Evolutionary conservation across 129 eudicot species (phyloP).

Genomic region (Helianthus annuus): DNA sequence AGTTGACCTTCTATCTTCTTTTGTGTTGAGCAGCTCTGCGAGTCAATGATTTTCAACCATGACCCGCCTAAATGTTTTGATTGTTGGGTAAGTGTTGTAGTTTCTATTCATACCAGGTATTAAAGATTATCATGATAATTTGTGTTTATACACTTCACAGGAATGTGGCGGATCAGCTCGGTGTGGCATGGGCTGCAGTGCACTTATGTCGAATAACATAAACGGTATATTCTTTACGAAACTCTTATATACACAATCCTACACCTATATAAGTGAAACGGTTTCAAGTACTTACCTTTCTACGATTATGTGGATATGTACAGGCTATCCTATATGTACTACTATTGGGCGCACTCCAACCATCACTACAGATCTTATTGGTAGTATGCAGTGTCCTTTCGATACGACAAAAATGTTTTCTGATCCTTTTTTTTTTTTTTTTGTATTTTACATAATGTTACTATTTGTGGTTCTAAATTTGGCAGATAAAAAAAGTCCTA

Average conservation of each 20-base stretch:
- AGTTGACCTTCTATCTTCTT: conserved; percentile 31
- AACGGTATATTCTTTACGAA: conserved; percentile 40
- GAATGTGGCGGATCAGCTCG: conserved; percentile 74
- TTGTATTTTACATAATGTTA: neutral
- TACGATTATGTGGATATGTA: conserved; percentile 8
- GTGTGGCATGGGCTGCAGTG: conserved; percentile 93
- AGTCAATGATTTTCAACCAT: conserved; percentile 87
- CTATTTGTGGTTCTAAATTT: conserved; percentile 15
- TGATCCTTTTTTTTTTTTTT: neutral
- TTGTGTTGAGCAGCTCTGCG: conserved; percentile 84
- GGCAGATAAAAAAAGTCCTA: conserved; percentile 64
- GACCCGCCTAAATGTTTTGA: conserved; percentile 84
- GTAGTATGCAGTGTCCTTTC: conserved; percentile 19
- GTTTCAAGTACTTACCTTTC: neutral
- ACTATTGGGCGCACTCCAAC: conserved; percentile 56
- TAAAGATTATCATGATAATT: neutral
- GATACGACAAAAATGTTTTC: neutral
- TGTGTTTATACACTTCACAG: conserved; percentile 35
- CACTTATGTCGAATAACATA: conserved; percentile 50
- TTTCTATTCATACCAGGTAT: neutral
- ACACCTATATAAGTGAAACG: neutral
- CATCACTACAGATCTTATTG: conserved; percentile 49
- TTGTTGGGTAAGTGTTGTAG: conserved; percentile 60
- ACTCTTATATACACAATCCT: neutral
- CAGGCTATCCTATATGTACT: conserved; percentile 75